Conservation (phyloP, 805 yeast species). For the Myxozyma nipponensis region DNA sequence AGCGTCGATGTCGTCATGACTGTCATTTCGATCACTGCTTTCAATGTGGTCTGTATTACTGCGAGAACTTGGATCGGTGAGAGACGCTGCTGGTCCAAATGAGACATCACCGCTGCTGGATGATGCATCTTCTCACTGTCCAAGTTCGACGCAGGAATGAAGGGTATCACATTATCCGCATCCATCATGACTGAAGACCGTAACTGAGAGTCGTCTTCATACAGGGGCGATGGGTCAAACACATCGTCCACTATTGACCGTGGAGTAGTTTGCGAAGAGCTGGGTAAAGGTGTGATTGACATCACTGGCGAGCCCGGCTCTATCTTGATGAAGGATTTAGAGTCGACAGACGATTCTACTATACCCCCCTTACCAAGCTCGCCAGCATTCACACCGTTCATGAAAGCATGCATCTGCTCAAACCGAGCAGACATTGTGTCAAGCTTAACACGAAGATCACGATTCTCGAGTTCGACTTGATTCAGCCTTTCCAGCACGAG, state of each 20-base stretch:
- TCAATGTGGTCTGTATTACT: not conserved
- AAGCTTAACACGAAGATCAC: constrained; percentile 9
- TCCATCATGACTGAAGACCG: not conserved
- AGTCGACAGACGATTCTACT: too few relatives aligned
- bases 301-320: not conserved
- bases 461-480: constrained; percentile 20
- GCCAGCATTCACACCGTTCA: constrained; percentile 3
- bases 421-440: constrained; percentile 12
- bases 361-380: too few relatives aligned
- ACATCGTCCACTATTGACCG: not conserved
- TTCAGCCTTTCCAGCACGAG: constrained; percentile 9
- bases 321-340: not conserved
- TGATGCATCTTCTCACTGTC: constrained; percentile 24
- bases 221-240: not conserved
- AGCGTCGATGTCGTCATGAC: constrained; percentile 9
- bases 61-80: constrained; percentile 7
- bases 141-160: not conserved
- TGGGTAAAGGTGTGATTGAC: not conserved
- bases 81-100: constrained; percentile 27
- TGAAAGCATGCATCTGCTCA: constrained; percentile 3
- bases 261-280: constrained; percentile 2
- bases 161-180: not conserved
- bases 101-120: constrained; percentile 29
- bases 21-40: not conserved
- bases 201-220: not conserved